phyloP scores from a whole-genome alignment of 2,329 filamentous ascomycete genomes.

The Bipolaris sorokiniana region DNA sequence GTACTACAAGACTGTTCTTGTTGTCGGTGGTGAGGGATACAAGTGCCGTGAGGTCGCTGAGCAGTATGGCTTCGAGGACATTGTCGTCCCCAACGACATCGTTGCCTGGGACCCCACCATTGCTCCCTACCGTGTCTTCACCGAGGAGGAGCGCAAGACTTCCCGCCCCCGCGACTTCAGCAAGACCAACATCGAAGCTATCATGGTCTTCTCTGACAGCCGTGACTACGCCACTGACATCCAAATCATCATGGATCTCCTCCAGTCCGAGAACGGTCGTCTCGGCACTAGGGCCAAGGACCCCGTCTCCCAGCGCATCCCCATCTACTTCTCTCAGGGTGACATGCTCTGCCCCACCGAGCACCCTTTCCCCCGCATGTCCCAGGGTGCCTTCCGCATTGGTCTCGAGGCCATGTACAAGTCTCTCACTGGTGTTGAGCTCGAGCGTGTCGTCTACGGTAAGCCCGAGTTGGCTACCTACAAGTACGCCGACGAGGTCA shows the following conservation, averaged over 20 bases:
- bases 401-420: constrained; percentile 76
- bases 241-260: constrained; percentile 76
- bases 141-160: constrained; percentile 69
- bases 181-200: constrained; percentile 74
- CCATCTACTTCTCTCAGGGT: constrained; percentile 75
- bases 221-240: constrained; percentile 77
- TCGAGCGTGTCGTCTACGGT: constrained; percentile 77
- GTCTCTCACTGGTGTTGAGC: constrained; percentile 70
- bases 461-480: constrained; percentile 78
- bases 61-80: constrained; percentile 75
- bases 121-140: constrained; percentile 72
- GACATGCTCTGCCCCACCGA: constrained; percentile 66
- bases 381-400: constrained; percentile 77
- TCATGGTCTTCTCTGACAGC: constrained; percentile 76
- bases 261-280: constrained; percentile 71
- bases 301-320: constrained; percentile 69
- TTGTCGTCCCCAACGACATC: constrained; percentile 76
- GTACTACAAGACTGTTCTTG: constrained; percentile 78
- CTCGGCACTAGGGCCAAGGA: constrained; percentile 70
- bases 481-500: constrained; percentile 77
- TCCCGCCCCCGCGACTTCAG: constrained; percentile 74
- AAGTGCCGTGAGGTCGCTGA: constrained; percentile 75
- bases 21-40: constrained; percentile 77
- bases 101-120: constrained; percentile 72
- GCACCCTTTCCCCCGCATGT: constrained; percentile 71